phyloP scores from a whole-genome alignment of 1,284 basidiomycete species.

The Filobasidium uniguttulatum region DNA sequence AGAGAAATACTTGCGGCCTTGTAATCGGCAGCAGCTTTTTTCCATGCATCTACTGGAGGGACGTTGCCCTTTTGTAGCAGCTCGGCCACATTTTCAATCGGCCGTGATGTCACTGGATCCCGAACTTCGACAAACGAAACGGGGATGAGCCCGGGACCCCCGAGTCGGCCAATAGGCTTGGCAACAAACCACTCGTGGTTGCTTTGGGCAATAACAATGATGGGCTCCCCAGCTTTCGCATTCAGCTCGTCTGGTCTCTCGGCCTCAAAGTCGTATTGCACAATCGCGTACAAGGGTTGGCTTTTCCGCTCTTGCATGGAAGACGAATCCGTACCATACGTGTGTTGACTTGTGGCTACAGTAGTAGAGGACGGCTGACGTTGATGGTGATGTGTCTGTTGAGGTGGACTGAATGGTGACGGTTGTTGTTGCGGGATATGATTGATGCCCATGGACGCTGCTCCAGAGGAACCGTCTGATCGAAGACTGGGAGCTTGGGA shows the following conservation, averaged over 20 bases:
- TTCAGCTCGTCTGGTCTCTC: slow-evolving; percentile 94
- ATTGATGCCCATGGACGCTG: too few relatives aligned
- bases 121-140: slow-evolving; percentile 92
- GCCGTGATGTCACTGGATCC: slow-evolving; percentile 69
- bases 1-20: slow-evolving; percentile 92
- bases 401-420: too few relatives aligned
- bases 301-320: slow-evolving; percentile 2
- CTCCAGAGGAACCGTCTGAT: neutral
- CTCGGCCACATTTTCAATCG: slow-evolving; percentile 53
- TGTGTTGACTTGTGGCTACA: neutral
- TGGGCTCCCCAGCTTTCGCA: slow-evolving; percentile 81
- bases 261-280: slow-evolving; percentile 87
- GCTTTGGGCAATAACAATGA: slow-evolving; percentile 49
- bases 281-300: slow-evolving; percentile 58
- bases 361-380: neutral
- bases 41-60: slow-evolving; percentile 96
- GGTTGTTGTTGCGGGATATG: too few relatives aligned
- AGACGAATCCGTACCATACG: neutral
- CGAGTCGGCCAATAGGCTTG: slow-evolving; percentile 86
- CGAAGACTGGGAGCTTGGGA: neutral
- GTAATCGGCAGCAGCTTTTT: slow-evolving; percentile 83
- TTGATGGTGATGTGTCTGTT: too few relatives aligned
- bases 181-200: slow-evolving; percentile 45
- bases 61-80: slow-evolving; percentile 74
- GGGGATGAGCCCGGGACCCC: slow-evolving; percentile 90